phyloP scores from a whole-genome alignment of 768 basidiomycete genomes.

The Suillus tomentosus region DNA sequence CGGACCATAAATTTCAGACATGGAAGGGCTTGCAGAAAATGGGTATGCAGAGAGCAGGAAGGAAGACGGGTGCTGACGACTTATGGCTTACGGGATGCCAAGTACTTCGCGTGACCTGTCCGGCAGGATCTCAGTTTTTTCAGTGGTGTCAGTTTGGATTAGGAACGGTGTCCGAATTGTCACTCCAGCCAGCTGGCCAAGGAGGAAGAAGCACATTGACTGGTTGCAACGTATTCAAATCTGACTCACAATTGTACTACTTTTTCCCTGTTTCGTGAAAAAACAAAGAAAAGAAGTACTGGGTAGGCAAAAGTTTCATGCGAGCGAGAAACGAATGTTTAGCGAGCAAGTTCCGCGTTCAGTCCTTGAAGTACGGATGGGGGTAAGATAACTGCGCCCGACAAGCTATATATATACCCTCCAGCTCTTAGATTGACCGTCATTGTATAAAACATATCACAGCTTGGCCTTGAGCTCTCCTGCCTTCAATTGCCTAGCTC shows the following conservation, averaged over 20 bases:
- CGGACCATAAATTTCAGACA: slow-evolving; percentile 31
- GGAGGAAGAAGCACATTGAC: neutral
- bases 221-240: neutral
- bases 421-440: neutral
- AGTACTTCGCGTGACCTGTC: neutral
- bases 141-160: neutral
- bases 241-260: neutral
- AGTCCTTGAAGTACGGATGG: neutral
- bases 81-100: neutral
- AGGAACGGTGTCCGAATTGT: neutral
- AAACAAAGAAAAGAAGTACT: neutral
- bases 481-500: slow-evolving; percentile 36
- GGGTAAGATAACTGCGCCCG: neutral
- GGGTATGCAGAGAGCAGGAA: neutral
- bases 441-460: neutral
- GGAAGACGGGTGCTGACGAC: neutral
- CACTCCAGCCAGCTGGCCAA: neutral
- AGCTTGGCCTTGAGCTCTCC: neutral
- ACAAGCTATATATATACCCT: neutral
- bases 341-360: neutral
- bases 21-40: slow-evolving; percentile 1
- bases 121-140: neutral
- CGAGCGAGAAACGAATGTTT: neutral
- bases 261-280: neutral
- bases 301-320: neutral